These are phyloP conservation scores for Mortierella sp. DNA, from an alignment of 371 early-diverging fungal species.

Conservation along the genomic window DNA sequence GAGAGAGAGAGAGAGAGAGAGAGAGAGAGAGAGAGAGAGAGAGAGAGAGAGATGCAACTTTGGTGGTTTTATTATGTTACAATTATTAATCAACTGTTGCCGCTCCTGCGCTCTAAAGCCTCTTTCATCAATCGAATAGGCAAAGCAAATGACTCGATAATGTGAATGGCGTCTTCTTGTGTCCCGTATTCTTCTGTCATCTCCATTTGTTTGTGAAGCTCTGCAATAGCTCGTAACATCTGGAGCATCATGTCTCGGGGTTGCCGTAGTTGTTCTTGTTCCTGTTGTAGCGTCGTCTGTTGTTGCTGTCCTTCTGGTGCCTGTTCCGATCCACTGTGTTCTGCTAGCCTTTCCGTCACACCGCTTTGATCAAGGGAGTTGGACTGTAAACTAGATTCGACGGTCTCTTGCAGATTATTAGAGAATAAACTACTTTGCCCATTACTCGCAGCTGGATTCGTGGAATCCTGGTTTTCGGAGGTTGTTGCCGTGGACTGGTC, in stretches of 20 bases:
- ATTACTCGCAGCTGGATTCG: background rate
- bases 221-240: conserved; percentile 40
- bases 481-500: background rate
- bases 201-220: conserved; percentile 52
- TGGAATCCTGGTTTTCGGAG: background rate
- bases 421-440: background rate
- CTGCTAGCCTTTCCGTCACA: background rate
- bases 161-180: conserved; percentile 49
- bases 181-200: conserved; percentile 32
- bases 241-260: conserved; percentile 50
- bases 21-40: too few relatives aligned
- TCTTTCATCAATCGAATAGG: conserved; percentile 54
- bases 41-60: background rate
- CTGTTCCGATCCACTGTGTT: background rate
- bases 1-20: too few relatives aligned
- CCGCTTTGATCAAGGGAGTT: background rate
- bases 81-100: conserved; percentile 13
- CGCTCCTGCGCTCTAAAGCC: conserved; percentile 38
- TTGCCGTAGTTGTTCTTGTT: conserved; percentile 7
- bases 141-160: conserved; percentile 49
- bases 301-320: conserved; percentile 3
- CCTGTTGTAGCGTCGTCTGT: conserved; percentile 11
- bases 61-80: background rate
- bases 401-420: background rate
- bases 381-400: background rate